These are phyloP conservation scores for slime mould (Dictyostelium discoideum) DNA, from an alignment of 78 protist genomes.

Conservation along the genomic window dicty_2.7 NC_007089.4:1345001-1345500, in stretches of 20 bases:
- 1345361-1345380: not conserved
- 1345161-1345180: conserved; percentile 29
- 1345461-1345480: conserved; percentile 36
- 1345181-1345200: conserved; percentile 12
- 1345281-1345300: not conserved
- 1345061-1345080: not conserved
- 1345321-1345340: too few species aligned
- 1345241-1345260: not conserved
- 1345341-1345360: not conserved
- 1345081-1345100: too few species aligned
- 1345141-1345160: not conserved
- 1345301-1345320: not conserved
- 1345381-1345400: not conserved
- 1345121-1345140: not conserved
- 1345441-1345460: conserved; percentile 36
- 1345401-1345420: not conserved
- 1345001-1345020: not conserved
- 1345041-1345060: not conserved
- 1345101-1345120: not conserved
- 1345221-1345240: not conserved
- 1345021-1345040: conserved; percentile 27
- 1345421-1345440: conserved; percentile 18
- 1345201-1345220: not conserved
- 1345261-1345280: not conserved
- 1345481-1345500: conserved; percentile 14